Base-by-base conservation (phyloP, 2,329 filamentous ascomycete species). In the Gaeumannomyces tritici region DNA sequence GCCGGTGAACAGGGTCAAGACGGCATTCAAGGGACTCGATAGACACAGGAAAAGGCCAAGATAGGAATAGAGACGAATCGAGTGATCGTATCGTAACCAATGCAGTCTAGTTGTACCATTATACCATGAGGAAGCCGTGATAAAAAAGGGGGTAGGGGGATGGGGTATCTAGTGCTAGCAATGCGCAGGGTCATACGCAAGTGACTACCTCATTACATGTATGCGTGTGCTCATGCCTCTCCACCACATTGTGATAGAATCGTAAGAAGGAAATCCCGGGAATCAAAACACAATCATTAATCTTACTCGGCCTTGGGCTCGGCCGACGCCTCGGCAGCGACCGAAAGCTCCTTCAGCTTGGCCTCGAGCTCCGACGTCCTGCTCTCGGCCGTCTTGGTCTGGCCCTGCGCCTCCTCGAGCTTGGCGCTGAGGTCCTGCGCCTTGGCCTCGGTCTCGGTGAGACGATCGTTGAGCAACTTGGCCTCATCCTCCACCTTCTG, bases 131-230 rank as follows among this genome's bases (percentile, higher is more conserved):
- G 31, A 31, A 60, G 47, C 47, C 51, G 51, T 56, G 54, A 54
- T 33, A 18, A 9, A 61, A 55, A 61, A 61, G 54, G 47, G 42
- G 60, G 24, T 33, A 31, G 55, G 54, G 33, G 24, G 54, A 47
- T 61, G 60, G 55, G 60, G 60, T 61, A 61, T 61, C 60, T 61
- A 61, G 54, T 61, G 60, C 60, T 61, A 61, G 55, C 55, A 61
- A n/a, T 61, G 55, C 31, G 60, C 54, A 47, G 24, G 33, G 54
- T 55, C 27, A 47, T 42, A 24, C 55, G 55, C 26, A 29, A 27
- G 55, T 27, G 24, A 56, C 55, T 56, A 61, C 60, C 60, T 57
- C 60, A 61, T 61, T 57, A 61, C 60, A 61, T 61, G 42, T 51
- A 51, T 61, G 35, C 60, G 47, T 56, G 55, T 61, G 51, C 60